phyloP scores from a whole-genome alignment of 2,329 filamentous ascomycete genomes.

The Scleromitrula shiraiana region DNA sequence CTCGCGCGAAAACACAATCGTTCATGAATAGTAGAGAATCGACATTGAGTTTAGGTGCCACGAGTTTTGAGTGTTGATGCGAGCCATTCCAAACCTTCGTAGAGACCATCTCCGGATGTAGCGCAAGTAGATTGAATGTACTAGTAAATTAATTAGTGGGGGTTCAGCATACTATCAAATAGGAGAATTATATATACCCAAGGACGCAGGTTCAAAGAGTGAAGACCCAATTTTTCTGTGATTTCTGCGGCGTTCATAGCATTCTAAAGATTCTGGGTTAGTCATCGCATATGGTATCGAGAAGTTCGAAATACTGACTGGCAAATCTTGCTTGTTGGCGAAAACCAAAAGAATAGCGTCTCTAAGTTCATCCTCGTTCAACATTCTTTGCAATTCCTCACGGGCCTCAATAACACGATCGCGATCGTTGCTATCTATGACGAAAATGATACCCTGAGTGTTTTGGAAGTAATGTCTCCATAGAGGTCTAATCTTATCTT shows the following conservation, averaged over 20 bases:
- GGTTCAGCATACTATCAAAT: neutral
- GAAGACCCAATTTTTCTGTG: constrained; percentile 98
- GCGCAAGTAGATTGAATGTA: constrained; percentile 99
- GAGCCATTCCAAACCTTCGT: constrained; percentile 96
- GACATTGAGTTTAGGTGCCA: constrained; percentile 44
- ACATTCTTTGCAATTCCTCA: constrained; percentile 94
- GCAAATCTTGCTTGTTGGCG: constrained; percentile 99
- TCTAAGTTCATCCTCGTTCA: constrained; percentile 97
- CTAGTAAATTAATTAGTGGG: constrained; percentile 38
- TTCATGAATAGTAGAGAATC: constrained; percentile 4
- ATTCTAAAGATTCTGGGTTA: constrained; percentile 52
- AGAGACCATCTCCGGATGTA: constrained; percentile 97
- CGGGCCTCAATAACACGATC: constrained; percentile 96
- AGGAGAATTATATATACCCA: constrained; percentile 66
- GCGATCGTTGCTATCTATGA: constrained; percentile 97
- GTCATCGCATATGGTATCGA: neutral
- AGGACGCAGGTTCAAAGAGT: constrained; percentile 95
- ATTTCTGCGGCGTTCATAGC: constrained; percentile 99
- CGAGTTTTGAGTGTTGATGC: constrained; percentile 71
- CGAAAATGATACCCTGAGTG: constrained; percentile 99
- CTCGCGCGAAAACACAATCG: constrained; percentile 23
- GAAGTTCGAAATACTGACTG: constrained; percentile 51
- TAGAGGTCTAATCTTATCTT: constrained; percentile 99
- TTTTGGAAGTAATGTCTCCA: constrained; percentile 99
- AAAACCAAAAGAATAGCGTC: constrained; percentile 96